Conservation (phyloP, 2,329 filamentous ascomycete genomes). For the Ophiostoma piceae region DNA sequence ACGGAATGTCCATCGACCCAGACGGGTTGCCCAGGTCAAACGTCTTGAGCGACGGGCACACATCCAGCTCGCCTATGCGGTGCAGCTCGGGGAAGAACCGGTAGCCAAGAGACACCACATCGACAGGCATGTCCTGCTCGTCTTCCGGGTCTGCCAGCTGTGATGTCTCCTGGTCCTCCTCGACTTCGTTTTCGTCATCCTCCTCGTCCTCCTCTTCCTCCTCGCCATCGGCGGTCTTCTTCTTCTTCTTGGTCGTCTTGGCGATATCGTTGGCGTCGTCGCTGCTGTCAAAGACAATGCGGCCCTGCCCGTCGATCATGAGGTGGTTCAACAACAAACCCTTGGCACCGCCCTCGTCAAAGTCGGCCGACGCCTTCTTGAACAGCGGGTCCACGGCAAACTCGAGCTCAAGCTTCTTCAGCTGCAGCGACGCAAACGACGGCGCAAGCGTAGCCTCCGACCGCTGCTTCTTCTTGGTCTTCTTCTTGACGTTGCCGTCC, state of each 20-base stretch:
- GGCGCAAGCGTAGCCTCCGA: slow-evolving; percentile 90
- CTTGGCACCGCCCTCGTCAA: slow-evolving; percentile 96
- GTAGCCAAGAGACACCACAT: slow-evolving; percentile 66
- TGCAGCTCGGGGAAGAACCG: slow-evolving; percentile 83
- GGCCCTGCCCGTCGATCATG: slow-evolving; percentile 85
- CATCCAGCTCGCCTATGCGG: slow-evolving; percentile 75
- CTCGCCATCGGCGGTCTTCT: slow-evolving; percentile 34
- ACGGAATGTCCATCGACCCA: slow-evolving; percentile 81
- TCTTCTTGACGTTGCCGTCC: slow-evolving; percentile 50
- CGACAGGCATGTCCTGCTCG: slow-evolving; percentile 65
- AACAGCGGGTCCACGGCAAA: slow-evolving; percentile 97
- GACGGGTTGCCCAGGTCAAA: slow-evolving; percentile 87
- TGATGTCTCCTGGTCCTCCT: slow-evolving; percentile 30
- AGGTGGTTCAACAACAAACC: slow-evolving; percentile 91
- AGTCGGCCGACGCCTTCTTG: slow-evolving; percentile 97
- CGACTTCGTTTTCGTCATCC: slow-evolving; percentile 33
- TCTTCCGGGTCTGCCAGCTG: not conserved
- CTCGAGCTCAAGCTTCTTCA: slow-evolving; percentile 97
- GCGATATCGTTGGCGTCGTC: slow-evolving; percentile 23
- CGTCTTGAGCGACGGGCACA: slow-evolving; percentile 90
- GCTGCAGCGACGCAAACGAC: slow-evolving; percentile 78
- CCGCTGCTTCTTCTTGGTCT: slow-evolving; percentile 68
- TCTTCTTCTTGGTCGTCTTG: slow-evolving; percentile 32
- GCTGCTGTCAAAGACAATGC: slow-evolving; percentile 95
- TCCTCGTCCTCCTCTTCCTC: slow-evolving; percentile 38